Evolutionary conservation across 768 basidiomycete genomes (phyloP).

Genomic region (Mycena latifolia): DNA sequence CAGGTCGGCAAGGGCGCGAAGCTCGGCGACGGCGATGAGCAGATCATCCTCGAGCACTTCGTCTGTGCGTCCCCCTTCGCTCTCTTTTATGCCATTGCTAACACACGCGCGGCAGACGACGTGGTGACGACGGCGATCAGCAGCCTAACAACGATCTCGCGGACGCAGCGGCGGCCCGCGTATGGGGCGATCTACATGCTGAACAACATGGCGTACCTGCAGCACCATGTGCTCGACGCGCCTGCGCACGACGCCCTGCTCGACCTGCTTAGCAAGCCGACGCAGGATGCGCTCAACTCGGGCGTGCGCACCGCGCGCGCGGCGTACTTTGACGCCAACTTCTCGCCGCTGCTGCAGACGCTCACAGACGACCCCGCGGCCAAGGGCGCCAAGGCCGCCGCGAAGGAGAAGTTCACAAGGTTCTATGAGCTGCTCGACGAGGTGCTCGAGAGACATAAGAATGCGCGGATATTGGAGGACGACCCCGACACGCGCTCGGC

Average conservation of each 20-base stretch:
- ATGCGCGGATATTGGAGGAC: constrained; percentile 78
- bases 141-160: constrained; percentile 74
- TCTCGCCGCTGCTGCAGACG: constrained; percentile 80
- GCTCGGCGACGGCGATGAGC: constrained; percentile 66
- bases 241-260: constrained; percentile 61
- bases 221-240: constrained; percentile 66
- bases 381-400: constrained; percentile 64
- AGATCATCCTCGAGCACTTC: constrained; percentile 78
- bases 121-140: constrained; percentile 74
- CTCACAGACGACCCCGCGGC: constrained; percentile 68
- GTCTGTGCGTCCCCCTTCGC: constrained; percentile 62
- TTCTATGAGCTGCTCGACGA: constrained; percentile 89
- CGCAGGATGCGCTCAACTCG: constrained; percentile 73
- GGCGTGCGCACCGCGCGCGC: constrained; percentile 87
- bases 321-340: constrained; percentile 87
- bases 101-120: constrained; percentile 63
- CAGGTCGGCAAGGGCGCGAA: constrained; percentile 66
- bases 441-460: constrained; percentile 78
- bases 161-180: constrained; percentile 68
- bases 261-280: constrained; percentile 69
- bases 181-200: constrained; percentile 83
- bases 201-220: constrained; percentile 83
- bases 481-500: constrained; percentile 70
- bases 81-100: background rate
- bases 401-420: constrained; percentile 86